These are phyloP conservation scores for Daedaleopsis sinensis DNA, from an alignment of 768 basidiomycete species.

Conservation along the genomic window DNA sequence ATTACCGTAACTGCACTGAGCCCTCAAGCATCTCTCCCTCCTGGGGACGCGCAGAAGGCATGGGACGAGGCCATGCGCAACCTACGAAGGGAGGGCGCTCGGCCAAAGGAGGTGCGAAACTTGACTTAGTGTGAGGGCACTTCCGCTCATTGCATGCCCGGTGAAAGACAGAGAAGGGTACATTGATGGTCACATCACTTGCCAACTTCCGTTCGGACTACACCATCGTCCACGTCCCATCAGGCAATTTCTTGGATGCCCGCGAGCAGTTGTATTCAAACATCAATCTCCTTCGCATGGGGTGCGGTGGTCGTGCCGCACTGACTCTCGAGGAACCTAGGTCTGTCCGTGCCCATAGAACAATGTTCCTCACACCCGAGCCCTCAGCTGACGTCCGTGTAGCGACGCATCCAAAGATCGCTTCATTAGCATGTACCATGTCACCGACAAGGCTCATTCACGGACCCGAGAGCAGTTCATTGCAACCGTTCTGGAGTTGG, in stretches of 20 bases:
- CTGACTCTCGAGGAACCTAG: constrained; percentile 79
- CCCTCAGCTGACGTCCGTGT: constrained; percentile 6
- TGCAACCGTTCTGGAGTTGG: constrained; percentile 71
- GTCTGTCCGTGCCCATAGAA: constrained; percentile 44
- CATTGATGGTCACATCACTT: constrained; percentile 80
- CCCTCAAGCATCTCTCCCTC: constrained; percentile 44
- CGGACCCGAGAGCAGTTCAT: constrained; percentile 49
- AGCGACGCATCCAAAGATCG: constrained; percentile 83
- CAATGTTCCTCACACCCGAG: constrained; percentile 1
- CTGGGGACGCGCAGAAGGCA: constrained; percentile 50
- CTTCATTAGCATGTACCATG: constrained; percentile 70
- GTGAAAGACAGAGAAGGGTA: constrained; percentile 61
- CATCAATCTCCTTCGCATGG: constrained; percentile 84
- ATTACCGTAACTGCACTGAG: constrained; percentile 62
- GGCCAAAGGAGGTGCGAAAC: constrained; percentile 61
- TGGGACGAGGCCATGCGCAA: constrained; percentile 64
- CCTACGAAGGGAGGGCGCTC: constrained; percentile 70
- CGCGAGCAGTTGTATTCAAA: constrained; percentile 77
- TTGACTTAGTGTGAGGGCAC: not conserved
- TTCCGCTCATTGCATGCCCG: not conserved
- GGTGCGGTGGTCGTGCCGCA: constrained; percentile 77
- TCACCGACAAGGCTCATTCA: constrained; percentile 45
- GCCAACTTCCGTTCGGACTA: constrained; percentile 88
- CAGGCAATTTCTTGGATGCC: constrained; percentile 64
- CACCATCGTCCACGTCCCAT: constrained; percentile 79